A percentile compares a stretch with the other conserved stretches of the same genome.
These are phyloP conservation scores for Paramecium octaurelia DNA, from an alignment of 73 alveolate genomes.

Conservation along the genomic window DNA sequence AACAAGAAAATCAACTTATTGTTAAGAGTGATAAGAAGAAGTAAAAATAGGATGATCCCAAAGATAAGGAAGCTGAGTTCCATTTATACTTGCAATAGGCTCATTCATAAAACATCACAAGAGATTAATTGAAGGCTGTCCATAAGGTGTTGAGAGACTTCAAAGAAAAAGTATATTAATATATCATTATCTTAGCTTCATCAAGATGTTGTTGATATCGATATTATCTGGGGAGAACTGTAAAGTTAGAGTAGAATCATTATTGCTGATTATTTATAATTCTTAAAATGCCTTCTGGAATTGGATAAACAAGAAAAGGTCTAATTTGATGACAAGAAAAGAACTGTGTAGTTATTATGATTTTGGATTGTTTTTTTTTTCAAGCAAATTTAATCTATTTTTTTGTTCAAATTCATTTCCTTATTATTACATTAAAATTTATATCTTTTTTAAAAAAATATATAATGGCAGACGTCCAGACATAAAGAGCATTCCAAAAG, in stretches of 20 bases:
- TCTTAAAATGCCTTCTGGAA: slow-evolving; percentile 19
- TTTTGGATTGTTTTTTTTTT: background rate
- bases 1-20: background rate
- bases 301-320: background rate
- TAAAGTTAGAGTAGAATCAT: background rate
- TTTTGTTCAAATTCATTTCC: background rate
- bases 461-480: slow-evolving; percentile 64
- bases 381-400: background rate
- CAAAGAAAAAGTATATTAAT: background rate
- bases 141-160: background rate
- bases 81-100: background rate
- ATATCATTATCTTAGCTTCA: background rate
- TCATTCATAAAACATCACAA: background rate
- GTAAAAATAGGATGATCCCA: background rate
- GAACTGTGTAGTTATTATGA: slow-evolving; percentile 35
- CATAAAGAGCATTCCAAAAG: slow-evolving; percentile 88
- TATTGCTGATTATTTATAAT: background rate
- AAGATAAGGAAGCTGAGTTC: slow-evolving; percentile 14
- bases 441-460: slow-evolving; percentile 15
- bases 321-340: background rate
- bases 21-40: slow-evolving; percentile 36
- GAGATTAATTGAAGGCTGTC: slow-evolving; percentile 16
- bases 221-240: slow-evolving; percentile 13
- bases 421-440: slow-evolving; percentile 34
- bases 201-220: background rate